Evolutionary conservation across 345 rosid genomes (phyloP).

Genomic region (Laguncularia racemosa): DNA sequence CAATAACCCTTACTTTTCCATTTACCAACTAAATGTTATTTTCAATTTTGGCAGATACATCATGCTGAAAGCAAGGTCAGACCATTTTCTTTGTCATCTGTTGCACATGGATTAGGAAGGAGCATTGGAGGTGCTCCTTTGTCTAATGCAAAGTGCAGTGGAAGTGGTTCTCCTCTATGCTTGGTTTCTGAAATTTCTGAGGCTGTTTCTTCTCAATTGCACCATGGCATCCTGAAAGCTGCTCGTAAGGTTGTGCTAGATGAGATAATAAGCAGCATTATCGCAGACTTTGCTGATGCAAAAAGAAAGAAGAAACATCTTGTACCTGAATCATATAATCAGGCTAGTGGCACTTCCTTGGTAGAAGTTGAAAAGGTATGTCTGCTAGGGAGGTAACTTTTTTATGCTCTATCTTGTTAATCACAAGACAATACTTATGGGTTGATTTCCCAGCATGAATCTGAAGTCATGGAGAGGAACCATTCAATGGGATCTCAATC

Average conservation of each 20-base stretch:
- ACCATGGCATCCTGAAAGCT: conserved; percentile 61
- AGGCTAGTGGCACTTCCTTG: conserved; percentile 20
- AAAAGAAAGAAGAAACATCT: conserved; percentile 42
- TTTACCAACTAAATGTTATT: conserved; percentile 4
- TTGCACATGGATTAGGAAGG: conserved; percentile 46
- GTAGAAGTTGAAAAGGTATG: conserved; percentile 26
- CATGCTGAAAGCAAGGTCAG: conserved; percentile 47
- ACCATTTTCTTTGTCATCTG: conserved; percentile 44
- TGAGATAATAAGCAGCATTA: conserved; percentile 62
- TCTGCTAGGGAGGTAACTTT: background rate
- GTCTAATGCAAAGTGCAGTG: conserved; percentile 20
- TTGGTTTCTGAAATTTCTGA: conserved; percentile 56
- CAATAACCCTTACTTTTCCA: too few relatives aligned
- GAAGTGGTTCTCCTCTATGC: conserved; percentile 21
- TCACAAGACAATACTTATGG: conserved; percentile 8
- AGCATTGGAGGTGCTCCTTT: conserved; percentile 13
- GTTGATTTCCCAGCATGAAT: conserved; percentile 38
- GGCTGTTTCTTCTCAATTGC: conserved; percentile 72
- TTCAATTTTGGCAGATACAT: conserved; percentile 48
- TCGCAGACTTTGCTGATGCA: conserved; percentile 40
- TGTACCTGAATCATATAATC: conserved; percentile 26
- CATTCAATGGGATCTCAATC: conserved; percentile 1
- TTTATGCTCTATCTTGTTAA: background rate
- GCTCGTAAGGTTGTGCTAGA: conserved; percentile 81
- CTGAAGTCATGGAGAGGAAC: conserved; percentile 14